Conservation (phyloP, 176 grass and related monocot species). For the Triticum timopheevii region DNA sequence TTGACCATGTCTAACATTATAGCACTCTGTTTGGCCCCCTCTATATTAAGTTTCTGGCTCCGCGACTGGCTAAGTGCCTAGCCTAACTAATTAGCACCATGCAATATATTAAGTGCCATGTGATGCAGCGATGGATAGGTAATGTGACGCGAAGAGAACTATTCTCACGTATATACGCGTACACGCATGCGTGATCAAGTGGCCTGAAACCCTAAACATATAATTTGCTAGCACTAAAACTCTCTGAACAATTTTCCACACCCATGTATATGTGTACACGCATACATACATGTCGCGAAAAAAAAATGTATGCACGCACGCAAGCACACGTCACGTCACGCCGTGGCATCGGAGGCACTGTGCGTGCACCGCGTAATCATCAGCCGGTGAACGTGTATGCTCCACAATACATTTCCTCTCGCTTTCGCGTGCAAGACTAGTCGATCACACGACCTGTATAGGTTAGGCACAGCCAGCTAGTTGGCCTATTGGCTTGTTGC, state of each 20-base stretch:
- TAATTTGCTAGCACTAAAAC: too few relatives aligned
- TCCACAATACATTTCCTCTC: not conserved
- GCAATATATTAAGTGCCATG: not conserved
- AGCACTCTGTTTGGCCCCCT: too few relatives aligned
- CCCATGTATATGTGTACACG: too few relatives aligned
- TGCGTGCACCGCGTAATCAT: not conserved
- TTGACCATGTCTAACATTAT: too few relatives aligned
- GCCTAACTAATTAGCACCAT: too few relatives aligned
- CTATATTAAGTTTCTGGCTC: too few relatives aligned
- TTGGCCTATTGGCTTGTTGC: not conserved
- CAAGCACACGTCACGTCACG: not conserved
- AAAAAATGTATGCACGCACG: too few relatives aligned
- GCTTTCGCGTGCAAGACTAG: conserved; percentile 39
- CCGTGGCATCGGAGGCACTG: not conserved
- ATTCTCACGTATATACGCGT: not conserved
- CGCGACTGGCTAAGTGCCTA: too few relatives aligned
- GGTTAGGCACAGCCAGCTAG: not conserved
- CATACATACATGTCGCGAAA: too few relatives aligned
- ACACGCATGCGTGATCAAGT: too few relatives aligned
- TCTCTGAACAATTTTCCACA: not conserved
- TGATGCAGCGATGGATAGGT: not conserved
- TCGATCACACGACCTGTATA: not conserved
- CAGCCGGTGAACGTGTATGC: too few relatives aligned
- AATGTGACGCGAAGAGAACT: not conserved
- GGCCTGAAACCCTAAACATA: too few relatives aligned